These are phyloP conservation scores for Austroboletus rostrupii DNA, from an alignment of 1,284 basidiomycete genomes.

Conservation along the genomic window DNA sequence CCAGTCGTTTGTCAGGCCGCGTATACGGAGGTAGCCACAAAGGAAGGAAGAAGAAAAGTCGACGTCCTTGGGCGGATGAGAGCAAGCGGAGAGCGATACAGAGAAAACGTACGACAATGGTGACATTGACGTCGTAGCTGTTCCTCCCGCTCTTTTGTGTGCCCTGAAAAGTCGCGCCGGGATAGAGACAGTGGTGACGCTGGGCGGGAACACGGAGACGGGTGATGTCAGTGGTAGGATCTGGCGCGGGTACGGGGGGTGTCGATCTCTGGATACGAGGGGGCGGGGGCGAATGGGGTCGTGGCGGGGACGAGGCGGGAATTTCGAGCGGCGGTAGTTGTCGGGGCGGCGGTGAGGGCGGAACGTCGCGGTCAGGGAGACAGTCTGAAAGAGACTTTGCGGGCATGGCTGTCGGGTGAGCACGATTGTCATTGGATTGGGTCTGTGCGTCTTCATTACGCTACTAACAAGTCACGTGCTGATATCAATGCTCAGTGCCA, in stretches of 20 bases:
- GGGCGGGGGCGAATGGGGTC: constrained; percentile 5
- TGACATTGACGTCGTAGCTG: constrained; percentile 82
- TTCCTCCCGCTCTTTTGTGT: constrained; percentile 82
- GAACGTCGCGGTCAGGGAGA: not conserved
- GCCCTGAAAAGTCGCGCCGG: constrained; percentile 74
- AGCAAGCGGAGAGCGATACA: not conserved
- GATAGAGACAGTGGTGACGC: constrained; percentile 76
- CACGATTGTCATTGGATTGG: not conserved
- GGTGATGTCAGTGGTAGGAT: constrained; percentile 71
- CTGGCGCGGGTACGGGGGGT: constrained; percentile 30
- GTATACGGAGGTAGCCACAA: constrained; percentile 87
- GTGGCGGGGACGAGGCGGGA: constrained; percentile 3
- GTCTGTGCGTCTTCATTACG: not conserved
- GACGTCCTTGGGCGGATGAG: constrained; percentile 56
- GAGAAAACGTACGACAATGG: constrained; percentile 62
- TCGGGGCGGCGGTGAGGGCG: not conserved
- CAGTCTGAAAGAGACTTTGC: not conserved
- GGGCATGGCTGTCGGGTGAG: not conserved
- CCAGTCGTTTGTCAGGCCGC: constrained; percentile 85
- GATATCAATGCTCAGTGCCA: not conserved
- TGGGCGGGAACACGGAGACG: constrained; percentile 69
- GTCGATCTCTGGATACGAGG: constrained; percentile 5
- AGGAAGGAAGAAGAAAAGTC: constrained; percentile 76
- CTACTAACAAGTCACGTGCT: not conserved
- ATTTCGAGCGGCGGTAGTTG: not conserved